A percentile compares a stretch with the other conserved stretches of the same genome.
These are phyloP conservation scores for Sporisorium graminicola DNA, from an alignment of 1,284 basidiomycete genomes.

Conservation along the genomic window DNA sequence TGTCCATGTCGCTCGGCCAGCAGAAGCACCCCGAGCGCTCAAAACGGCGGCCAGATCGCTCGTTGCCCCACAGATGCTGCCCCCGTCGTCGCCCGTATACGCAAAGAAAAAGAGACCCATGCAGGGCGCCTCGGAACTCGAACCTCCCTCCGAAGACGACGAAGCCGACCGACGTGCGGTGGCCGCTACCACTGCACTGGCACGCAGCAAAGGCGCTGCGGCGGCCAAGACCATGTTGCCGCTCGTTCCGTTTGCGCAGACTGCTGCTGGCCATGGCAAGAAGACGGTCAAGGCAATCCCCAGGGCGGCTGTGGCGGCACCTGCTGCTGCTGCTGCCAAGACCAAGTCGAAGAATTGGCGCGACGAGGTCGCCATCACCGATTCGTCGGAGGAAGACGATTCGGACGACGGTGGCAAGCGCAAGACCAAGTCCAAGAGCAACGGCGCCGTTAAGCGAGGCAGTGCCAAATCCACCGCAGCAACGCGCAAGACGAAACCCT, in stretches of 20 bases:
- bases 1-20: neutral
- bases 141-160: conserved; percentile 35
- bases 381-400: conserved; percentile 36
- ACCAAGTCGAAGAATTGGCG: conserved; percentile 37
- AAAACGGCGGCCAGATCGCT: conserved; percentile 15
- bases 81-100: conserved; percentile 44
- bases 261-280: conserved; percentile 1
- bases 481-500: conserved; percentile 13
- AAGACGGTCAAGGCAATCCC: conserved; percentile 26
- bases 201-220: conserved; percentile 13
- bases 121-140: conserved; percentile 52
- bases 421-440: conserved; percentile 15
- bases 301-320: too few relatives aligned
- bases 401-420: conserved; percentile 18
- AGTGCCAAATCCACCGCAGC: neutral
- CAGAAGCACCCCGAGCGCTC: conserved; percentile 4
- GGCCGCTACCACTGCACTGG: neutral
- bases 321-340: conserved; percentile 4
- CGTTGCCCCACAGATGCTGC: conserved; percentile 15
- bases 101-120: conserved; percentile 44
- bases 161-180: conserved; percentile 12
- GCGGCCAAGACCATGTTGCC: conserved; percentile 23
- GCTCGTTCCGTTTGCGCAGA: conserved; percentile 40
- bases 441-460: neutral
- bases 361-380: conserved; percentile 43